Percentiles rank a stretch among this genome's conserved stretches.
Evolutionary conservation across 169 alveolate genomes (phyloP).

Genomic region (Eimeria tenella): DNA sequence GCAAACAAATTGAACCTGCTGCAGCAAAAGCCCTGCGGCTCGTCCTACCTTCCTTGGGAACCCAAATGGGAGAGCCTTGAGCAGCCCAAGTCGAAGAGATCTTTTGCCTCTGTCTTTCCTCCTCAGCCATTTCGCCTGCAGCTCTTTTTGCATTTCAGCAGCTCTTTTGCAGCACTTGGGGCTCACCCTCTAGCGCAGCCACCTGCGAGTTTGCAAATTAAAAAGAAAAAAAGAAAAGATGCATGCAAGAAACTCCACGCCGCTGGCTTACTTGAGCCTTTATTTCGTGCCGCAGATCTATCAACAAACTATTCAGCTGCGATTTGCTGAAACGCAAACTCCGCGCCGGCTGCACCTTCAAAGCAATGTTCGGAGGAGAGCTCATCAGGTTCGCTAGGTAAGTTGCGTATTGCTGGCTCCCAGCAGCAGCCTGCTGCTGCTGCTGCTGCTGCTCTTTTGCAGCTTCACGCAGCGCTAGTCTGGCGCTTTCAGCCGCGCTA

Average conservation of each 20-base stretch:
- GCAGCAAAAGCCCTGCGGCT: not conserved
- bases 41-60: constrained; percentile 54
- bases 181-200: constrained; percentile 74
- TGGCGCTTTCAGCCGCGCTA: constrained; percentile 4
- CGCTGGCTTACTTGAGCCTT: constrained; percentile 48
- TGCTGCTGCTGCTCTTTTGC: not conserved
- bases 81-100: constrained; percentile 65
- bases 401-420: not conserved
- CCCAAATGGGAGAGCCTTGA: constrained; percentile 78
- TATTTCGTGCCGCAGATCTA: constrained; percentile 74
- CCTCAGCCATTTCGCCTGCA: constrained; percentile 77
- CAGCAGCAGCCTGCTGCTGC: not conserved
- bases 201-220: not conserved
- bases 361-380: constrained; percentile 65
- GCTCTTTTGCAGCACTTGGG: not conserved
- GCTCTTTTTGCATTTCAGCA: not conserved
- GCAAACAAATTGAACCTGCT: not conserved
- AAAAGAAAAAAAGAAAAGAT: not conserved
- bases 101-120: constrained; percentile 58
- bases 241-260: not conserved
- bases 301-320: constrained; percentile 62
- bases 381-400: constrained; percentile 34
- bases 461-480: not conserved
- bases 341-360: constrained; percentile 76
- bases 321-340: constrained; percentile 59